These are phyloP conservation scores for Chytridium lagenaria DNA, from an alignment of 371 early-diverging fungal species.

Conservation along the genomic window DNA sequence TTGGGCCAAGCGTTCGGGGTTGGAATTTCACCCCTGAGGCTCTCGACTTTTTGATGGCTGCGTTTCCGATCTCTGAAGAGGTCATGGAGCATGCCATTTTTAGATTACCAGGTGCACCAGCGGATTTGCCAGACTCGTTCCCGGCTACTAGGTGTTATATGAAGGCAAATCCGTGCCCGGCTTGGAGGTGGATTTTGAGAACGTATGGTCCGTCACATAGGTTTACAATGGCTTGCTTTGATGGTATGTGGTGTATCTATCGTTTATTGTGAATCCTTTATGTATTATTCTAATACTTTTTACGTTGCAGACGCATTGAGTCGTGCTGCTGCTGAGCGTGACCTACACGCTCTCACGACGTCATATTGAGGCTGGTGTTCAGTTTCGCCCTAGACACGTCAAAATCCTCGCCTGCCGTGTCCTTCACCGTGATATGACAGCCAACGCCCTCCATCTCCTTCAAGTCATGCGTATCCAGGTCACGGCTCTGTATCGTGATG, in stretches of 20 bases:
- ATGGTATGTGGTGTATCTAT: slow-evolving; percentile 29
- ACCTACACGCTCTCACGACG: slow-evolving; percentile 51
- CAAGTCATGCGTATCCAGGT: slow-evolving; percentile 42
- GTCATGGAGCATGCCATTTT: slow-evolving; percentile 42
- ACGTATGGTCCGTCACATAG: slow-evolving; percentile 49
- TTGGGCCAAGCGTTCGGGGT: slow-evolving; percentile 49
- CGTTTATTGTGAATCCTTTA: neutral
- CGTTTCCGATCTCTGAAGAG: slow-evolving; percentile 41
- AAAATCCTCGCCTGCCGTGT: slow-evolving; percentile 56
- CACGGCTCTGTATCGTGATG: slow-evolving; percentile 12
- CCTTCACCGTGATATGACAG: slow-evolving; percentile 57
- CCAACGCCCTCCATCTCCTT: slow-evolving; percentile 51
- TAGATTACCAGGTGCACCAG: slow-evolving; percentile 35
- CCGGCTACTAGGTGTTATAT: slow-evolving; percentile 53
- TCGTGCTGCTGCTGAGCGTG: slow-evolving; percentile 53
- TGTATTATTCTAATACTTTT: neutral
- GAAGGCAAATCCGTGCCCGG: slow-evolving; percentile 44
- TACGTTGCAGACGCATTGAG: slow-evolving; percentile 45
- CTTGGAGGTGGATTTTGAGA: slow-evolving; percentile 52
- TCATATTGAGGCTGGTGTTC: slow-evolving; percentile 47
- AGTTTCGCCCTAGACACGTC: slow-evolving; percentile 52
- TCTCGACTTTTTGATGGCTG: slow-evolving; percentile 38
- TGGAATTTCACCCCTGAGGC: slow-evolving; percentile 48
- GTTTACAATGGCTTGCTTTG: slow-evolving; percentile 53
- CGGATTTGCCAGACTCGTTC: slow-evolving; percentile 43